These are phyloP conservation scores for Periconia sp. DNA, from an alignment of 2,329 filamentous ascomycete species.

Conservation along the genomic window DNA sequence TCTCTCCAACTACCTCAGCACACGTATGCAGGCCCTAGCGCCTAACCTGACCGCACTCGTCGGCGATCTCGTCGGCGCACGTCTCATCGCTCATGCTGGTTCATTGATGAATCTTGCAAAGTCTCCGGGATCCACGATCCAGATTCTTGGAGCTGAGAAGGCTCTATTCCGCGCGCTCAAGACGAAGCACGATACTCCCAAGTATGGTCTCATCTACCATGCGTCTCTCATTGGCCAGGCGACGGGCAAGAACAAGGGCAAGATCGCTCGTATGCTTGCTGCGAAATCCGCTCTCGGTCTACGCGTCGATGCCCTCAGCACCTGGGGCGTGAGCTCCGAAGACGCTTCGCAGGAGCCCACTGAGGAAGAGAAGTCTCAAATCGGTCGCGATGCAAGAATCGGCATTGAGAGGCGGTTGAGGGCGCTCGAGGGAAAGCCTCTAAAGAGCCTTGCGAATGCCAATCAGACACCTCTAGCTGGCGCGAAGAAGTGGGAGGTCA, in stretches of 20 bases:
- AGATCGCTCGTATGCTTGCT: constrained; percentile 95
- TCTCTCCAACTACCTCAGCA: constrained; percentile 86
- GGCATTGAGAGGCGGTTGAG: constrained; percentile 79
- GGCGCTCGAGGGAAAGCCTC: constrained; percentile 86
- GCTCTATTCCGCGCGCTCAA: constrained; percentile 97
- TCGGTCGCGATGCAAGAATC: constrained; percentile 75
- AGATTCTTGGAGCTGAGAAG: constrained; percentile 98
- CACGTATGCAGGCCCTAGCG: constrained; percentile 95
- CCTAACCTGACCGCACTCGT: constrained; percentile 94
- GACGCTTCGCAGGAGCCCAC: constrained; percentile 61
- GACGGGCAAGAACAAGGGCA: constrained; percentile 98
- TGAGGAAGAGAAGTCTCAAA: constrained; percentile 84
- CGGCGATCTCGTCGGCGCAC: constrained; percentile 90
- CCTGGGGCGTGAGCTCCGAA: constrained; percentile 71
- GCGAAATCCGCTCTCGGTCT: constrained; percentile 93
- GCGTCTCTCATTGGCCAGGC: constrained; percentile 85
- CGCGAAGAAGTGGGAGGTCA: constrained; percentile 82
- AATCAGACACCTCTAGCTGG: constrained; percentile 51
- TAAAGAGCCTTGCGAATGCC: constrained; percentile 75
- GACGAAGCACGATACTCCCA: constrained; percentile 98
- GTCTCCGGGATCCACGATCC: constrained; percentile 91
- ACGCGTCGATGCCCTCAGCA: constrained; percentile 86
- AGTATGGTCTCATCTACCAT: constrained; percentile 87
- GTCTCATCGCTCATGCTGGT: constrained; percentile 92
- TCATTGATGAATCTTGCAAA: constrained; percentile 95